Evolutionary conservation across 1,139 yeast genomes (phyloP).

Genomic region (Pichiaceae sp.): DNA sequence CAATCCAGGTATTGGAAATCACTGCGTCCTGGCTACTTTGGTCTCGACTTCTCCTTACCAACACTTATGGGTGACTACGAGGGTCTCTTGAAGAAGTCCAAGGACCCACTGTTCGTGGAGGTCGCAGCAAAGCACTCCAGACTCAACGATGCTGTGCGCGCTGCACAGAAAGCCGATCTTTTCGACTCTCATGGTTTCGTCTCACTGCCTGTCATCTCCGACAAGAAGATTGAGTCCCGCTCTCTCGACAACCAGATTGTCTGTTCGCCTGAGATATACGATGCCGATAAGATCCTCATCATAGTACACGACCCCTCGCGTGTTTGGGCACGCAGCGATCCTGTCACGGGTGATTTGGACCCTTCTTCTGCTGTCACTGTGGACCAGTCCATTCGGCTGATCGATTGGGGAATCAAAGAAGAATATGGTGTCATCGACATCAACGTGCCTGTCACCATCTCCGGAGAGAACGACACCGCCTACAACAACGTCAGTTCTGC

Average conservation of each 20-base stretch:
- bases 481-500: constrained; percentile 60
- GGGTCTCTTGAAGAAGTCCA: constrained; percentile 10
- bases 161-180: constrained; percentile 55
- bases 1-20: constrained; percentile 89
- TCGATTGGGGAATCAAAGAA: constrained; percentile 49
- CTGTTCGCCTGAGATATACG: constrained; percentile 67
- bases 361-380: constrained; percentile 62
- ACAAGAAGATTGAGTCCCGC: constrained; percentile 35
- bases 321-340: constrained; percentile 82
- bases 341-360: constrained; percentile 70
- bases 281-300: constrained; percentile 54
- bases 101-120: constrained; percentile 28
- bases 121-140: constrained; percentile 31
- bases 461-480: constrained; percentile 30
- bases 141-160: constrained; percentile 64
- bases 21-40: constrained; percentile 57
- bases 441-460: constrained; percentile 50
- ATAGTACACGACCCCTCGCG: constrained; percentile 90
- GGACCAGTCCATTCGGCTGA: constrained; percentile 46
- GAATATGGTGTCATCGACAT: constrained; percentile 79
- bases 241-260: constrained; percentile 61
- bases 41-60: constrained; percentile 25
- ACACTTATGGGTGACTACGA: constrained; percentile 21
- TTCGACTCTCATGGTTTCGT: constrained; percentile 52
- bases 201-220: constrained; percentile 57